Base-by-base conservation (phyloP, 176 grass and related monocot species). In the Oryza glumipatula region DNA sequence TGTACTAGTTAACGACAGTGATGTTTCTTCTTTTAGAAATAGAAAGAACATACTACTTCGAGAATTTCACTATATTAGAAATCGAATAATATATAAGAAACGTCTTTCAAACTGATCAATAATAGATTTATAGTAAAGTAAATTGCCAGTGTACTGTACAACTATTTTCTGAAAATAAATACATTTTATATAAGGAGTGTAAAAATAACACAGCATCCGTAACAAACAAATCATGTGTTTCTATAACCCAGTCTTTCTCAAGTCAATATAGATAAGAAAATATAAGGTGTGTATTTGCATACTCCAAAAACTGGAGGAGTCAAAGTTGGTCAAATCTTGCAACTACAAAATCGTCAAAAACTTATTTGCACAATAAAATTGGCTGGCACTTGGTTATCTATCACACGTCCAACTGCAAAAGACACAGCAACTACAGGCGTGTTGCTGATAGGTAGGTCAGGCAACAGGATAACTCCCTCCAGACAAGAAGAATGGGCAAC, bases 401-500 rank as follows among this genome's bases (percentile, higher is more conserved):
- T 80, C 39, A 21, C 23, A 80, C 32, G 75, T 83, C 76, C 80
- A 83, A 87, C 49, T 70, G 76, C 85, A 87, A 76, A 75, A 44
- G 80, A 87, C 80, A 16, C 19, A 21, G 6, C 64, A 80, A 71
- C 80, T 80, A 91, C 76, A 80, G 70, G 13, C 75, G 56, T 79
- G 39, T 38, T 12, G n/a, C 76, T 80, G 80, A 84, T 84, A 38
- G 33, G 76, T 76, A 70, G 76, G 65, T 6, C 71, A 54, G 76
- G 85, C 22, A 87, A 41, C 3, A 21, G 5, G 43, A 80, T 71
- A 65, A 70, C 32, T 1, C 70, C 74, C 28, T 67, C 77, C 17
- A 60, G 39, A 87, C 85, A 87, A 45, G 24, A 91, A 84, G 80
- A 87, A 84, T 76, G 70, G 81, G 76, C 80, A 84, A 12, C 30